Evolutionary conservation across 2,329 filamentous ascomycete genomes (phyloP).

Genomic region (Clonostachys chloroleuca): DNA sequence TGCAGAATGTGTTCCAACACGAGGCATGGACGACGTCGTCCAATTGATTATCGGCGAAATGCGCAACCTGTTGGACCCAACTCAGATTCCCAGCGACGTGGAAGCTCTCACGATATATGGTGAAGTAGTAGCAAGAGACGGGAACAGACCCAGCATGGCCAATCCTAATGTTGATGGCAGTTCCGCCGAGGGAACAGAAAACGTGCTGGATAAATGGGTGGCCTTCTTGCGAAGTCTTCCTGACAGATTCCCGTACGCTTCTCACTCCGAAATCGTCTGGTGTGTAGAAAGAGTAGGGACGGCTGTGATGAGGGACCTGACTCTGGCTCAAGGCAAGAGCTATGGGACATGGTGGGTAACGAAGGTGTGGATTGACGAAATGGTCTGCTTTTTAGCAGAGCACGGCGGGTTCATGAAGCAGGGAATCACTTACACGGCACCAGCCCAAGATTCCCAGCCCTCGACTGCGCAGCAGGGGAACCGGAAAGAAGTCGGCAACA

Average conservation of each 20-base stretch:
- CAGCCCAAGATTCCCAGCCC: slow-evolving; percentile 7
- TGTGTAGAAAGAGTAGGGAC: slow-evolving; percentile 74
- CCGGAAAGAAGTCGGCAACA: slow-evolving; percentile 7
- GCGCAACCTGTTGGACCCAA: slow-evolving; percentile 59
- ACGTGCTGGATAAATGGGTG: slow-evolving; percentile 62
- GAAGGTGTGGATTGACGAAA: slow-evolving; percentile 93
- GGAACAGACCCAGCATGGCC: not conserved
- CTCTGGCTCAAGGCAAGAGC: slow-evolving; percentile 71
- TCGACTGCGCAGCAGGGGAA: slow-evolving; percentile 7
- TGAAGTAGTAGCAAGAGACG: no score
- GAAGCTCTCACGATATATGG: not conserved
- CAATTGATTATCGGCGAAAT: slow-evolving; percentile 62
- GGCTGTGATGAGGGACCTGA: slow-evolving; percentile 76
- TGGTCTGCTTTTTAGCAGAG: slow-evolving; percentile 85
- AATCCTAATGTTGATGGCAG: not conserved
- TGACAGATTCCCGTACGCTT: slow-evolving; percentile 67
- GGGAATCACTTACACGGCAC: not conserved
- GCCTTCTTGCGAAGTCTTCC: slow-evolving; percentile 67
- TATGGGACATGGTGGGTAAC: slow-evolving; percentile 95
- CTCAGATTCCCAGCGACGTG: not conserved
- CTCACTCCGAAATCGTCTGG: slow-evolving; percentile 68
- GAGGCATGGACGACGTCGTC: slow-evolving; percentile 63
- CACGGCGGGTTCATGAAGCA: slow-evolving; percentile 75
- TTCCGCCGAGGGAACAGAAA: not conserved
- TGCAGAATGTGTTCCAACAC: slow-evolving; percentile 57